Evolutionary conservation across 805 yeast genomes (phyloP).

Genomic region (Monosporozyma aerobia): DNA sequence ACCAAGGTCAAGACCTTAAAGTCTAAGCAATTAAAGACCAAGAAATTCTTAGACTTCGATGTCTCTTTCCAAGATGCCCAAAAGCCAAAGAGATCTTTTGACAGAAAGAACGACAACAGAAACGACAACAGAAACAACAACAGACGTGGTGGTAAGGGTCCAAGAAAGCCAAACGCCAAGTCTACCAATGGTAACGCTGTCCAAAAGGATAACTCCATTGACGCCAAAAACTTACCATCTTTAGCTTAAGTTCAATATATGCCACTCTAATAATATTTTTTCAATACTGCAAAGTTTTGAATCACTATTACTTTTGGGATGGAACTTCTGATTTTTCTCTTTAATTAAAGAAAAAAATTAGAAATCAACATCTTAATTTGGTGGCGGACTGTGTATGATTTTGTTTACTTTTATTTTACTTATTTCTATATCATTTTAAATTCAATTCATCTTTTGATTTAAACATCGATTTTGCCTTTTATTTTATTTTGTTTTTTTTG

Average conservation of each 20-base stretch:
- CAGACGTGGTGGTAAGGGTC: slow-evolving; percentile 25
- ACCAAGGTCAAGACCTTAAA: slow-evolving; percentile 59
- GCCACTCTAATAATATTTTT: not conserved
- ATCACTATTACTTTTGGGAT: not conserved
- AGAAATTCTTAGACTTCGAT: slow-evolving; percentile 65
- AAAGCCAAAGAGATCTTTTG: slow-evolving; percentile 26
- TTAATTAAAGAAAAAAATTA: not conserved
- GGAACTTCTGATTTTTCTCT: not conserved
- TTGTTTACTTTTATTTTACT: not conserved
- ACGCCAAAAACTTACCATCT: slow-evolving; percentile 68
- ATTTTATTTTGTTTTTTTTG: not conserved
- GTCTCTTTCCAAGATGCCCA: slow-evolving; percentile 54
- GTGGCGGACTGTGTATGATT: slow-evolving; percentile 5
- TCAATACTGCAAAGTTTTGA: not conserved
- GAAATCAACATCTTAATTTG: not conserved
- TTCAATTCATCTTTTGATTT: not conserved
- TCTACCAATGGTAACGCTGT: slow-evolving; percentile 19
- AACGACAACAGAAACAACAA: slow-evolving; percentile 25
- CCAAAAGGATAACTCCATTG: slow-evolving; percentile 33
- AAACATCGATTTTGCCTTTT: not conserved
- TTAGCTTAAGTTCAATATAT: slow-evolving; percentile 33
- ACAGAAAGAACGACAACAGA: slow-evolving; percentile 20
- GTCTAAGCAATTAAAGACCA: slow-evolving; percentile 72
- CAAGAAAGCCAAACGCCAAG: slow-evolving; percentile 21
- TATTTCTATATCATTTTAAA: slow-evolving; percentile 1